Base-by-base conservation (phyloP, 1,139 yeast species). In the Taphrina sp. region DNA sequence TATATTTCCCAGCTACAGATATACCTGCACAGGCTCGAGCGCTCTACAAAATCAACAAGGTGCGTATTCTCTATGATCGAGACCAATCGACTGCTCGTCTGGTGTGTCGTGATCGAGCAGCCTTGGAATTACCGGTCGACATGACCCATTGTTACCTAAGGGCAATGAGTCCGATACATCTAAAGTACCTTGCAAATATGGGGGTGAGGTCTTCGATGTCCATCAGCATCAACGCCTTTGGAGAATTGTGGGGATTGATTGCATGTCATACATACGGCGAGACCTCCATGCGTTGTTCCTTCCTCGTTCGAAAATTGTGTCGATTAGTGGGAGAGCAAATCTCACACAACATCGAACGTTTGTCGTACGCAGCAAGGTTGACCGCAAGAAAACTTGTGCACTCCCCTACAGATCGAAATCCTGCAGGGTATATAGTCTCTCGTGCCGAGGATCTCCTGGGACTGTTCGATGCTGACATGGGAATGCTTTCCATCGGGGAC, bases 111-210 rank as follows among this genome's bases (percentile, higher is more conserved):
- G n/a, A 31, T 12, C 43, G 31, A 7, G 52, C 26, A 10, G 57
- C 39, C 12, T 20, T 52, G 23, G 57, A 36, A 3, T 20, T 7
- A 16, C 57, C 57, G 17, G 45, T 52, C 4, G 57, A 52, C 29
- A 44, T 52, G 57, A 52, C 57, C 24, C 52, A 44, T 29, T 36
- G 52, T 35, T 52, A 36, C 37, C 14, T 52, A 20, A 52, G 57
- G 5, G 57, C 57, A 17, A 52, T 52, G 57, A 36, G 45, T 29
- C 57, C 57, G n/a, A 44, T 52, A 2, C 57, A 52, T 37, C 33
- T 44, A 22, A 52, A 52, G 36, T 52, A 52, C 31, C 52, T 52
- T 8, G 57, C 45, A 4, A 52, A 52, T 31, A 52, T 52, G 57
- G 52, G 57, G 4, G 57, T 52, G 20, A 33, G 52, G 8, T 26